Evolutionary conservation across 495 filamentous ascomycete species (phyloP), one percentile per base, ranked within the genome.

Genomic region (Astrothelium macrocarpum): DNA sequence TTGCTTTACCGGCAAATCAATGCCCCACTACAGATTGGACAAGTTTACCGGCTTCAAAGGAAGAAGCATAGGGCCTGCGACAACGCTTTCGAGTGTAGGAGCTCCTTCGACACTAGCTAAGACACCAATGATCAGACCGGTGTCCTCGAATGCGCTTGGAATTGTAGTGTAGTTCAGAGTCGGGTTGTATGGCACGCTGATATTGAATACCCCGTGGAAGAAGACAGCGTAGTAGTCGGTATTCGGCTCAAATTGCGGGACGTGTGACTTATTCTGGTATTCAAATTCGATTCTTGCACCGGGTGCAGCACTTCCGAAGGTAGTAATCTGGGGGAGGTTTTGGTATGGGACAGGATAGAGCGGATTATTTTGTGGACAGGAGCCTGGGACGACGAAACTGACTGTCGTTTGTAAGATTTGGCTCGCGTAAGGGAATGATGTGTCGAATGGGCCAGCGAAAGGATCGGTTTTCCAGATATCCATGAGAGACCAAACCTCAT

Each of bases 371-470:
- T 63, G 28, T 7, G 80, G 80, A 66, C 80, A 83, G 70, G 74
- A 78, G 0, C 78, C 78, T 0, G 78, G 76, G 1, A 81, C 66
- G 64, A 83, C 72, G 70, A 79, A 80, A 25, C 59, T 65, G 64
- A 76, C 78, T n/a, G 80, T 83, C 28, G 69, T 73, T 62, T 82
- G 77, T 29, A 83, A 76, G 60, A 83, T 77, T 70, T 82, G 72
- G 69, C 79, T 80, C 26, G 81, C 78, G 66, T 81, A 82, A 0
- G 81, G 81, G 67, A 82, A 83, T 1, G 70, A 61, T 1, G 81
- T 83, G 65, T 83, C 81, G 7, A 70, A 43, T 1, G 81, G 78
- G 1, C 81, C 79, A 11, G 71, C 77, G 61, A 83, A 82, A 1
- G 81, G 81, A 61, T 76, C 73, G 0, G 64, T 61, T 18, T 77